Base-by-base conservation (phyloP, 2,329 filamentous ascomycete species). In the Claviceps sp. region DNA sequence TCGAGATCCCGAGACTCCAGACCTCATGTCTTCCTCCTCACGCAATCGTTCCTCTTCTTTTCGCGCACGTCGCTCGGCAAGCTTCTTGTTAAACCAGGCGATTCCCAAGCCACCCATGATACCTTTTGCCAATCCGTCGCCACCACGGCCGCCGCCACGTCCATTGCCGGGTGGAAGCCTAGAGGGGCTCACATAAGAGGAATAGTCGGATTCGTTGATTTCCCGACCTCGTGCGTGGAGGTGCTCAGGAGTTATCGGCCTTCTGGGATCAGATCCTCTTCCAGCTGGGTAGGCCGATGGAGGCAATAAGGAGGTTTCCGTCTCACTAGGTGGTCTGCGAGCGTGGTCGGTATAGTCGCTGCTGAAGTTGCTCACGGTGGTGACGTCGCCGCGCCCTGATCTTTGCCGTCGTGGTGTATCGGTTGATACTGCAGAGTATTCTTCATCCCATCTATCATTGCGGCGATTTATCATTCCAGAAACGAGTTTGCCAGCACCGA, bases 1-100 rank as follows among this genome's bases (percentile, higher is more conserved):
- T 58, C 74, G 74, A 22, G 81, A 79, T n/a, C 76, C 73, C 36
- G 76, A 75, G 38, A 77, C 78, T 5, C 86, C 77, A 22, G 80
- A 77, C 50, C 80, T 75, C 57, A 68, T 59, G 2, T 82, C 73
- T 52, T 83, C 78, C 64, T 80, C 64, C 5, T 73, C 68, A 37
- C 62, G 62, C 4, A 68, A 40, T 41, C 75, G 69, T 34, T 74
- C 73, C 48, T 74, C 76, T 54, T 76, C 75, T 50, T 69, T 68
- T 55, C 61, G 71, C 54, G 70, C 62, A 49, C 69, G 69, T 58
- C 80, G 68, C 65, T 81, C 74, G 58, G 76, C 79, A 64, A 85
- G 74, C 63, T 79, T 78, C 68, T 78, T 83, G 6, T 79, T 78
- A 47, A 89, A 69, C 71, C 84, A 86, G 8, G 84, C 85, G 37